Percentiles rank a stretch among this genome's conserved stretches.
Conservation (phyloP, 2,329 filamentous ascomycete species). For the Epichloe aotearoae region DNA sequence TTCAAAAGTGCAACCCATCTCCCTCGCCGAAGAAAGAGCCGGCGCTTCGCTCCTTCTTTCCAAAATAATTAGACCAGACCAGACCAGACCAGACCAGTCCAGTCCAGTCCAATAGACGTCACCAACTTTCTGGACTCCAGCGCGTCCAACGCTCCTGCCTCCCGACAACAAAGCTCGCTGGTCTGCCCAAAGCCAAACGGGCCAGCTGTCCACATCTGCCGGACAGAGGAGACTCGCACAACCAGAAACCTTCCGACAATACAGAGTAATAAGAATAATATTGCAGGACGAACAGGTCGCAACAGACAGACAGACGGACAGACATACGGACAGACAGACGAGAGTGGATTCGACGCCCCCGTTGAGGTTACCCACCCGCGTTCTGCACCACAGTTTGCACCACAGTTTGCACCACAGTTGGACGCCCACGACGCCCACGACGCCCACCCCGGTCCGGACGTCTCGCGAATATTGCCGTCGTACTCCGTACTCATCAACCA, state of each 20-base stretch:
- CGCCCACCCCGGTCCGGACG: not conserved
- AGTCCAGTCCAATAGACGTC: not conserved
- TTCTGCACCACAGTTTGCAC: conserved; percentile 4
- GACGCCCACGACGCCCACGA: not conserved
- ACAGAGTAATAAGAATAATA: too few species aligned
- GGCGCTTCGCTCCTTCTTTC: not conserved
- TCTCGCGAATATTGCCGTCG: not conserved
- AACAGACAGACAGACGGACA: not conserved
- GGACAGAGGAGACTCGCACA: not conserved
- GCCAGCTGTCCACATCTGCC: not conserved
- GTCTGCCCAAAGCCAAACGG: too few species aligned
- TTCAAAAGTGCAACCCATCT: not conserved
- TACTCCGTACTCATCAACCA: not conserved
- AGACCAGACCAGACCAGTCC: not conserved
- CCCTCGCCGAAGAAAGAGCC: not conserved
- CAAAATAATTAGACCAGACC: not conserved
- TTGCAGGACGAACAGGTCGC: not conserved
- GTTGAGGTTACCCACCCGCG: conserved; percentile 1
- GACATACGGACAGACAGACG: not conserved
- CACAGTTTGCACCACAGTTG: conserved; percentile 1
- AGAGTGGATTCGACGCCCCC: conserved; percentile 2
- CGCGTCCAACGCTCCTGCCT: conserved; percentile 1
- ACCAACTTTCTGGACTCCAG: not conserved
- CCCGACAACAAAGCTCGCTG: not conserved
- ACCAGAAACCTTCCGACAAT: not conserved